Base-by-base conservation (phyloP, 116 monocot genomes). In the Thalassia testudinum region DNA sequence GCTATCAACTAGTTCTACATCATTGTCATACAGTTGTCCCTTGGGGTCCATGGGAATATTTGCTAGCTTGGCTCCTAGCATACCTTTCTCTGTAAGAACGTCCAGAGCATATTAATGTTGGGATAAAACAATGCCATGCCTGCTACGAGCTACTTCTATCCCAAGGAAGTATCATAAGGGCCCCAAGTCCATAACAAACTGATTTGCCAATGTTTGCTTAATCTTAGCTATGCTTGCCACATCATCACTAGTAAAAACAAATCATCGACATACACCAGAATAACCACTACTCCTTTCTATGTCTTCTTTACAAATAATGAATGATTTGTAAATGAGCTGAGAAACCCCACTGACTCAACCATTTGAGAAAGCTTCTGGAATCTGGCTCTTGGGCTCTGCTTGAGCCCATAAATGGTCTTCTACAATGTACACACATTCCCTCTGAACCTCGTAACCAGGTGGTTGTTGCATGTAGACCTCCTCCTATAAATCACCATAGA, bases 401-500 rank as follows among this genome's bases (percentile, higher is more conserved):
- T 56, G n/a, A 56, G 20, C 1, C 37, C 56, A 56, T 56, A 56
- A 37, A 56, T 27, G 19, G 30, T 4, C 20, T 40, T 6, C 30
- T 37, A 15, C 19, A 40, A 22, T 21, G 22, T 20, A 19, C 10
- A 56, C 6, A 56, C 37, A 29, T 37, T 56, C 16, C 37, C 37
- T 37, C 16, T 34, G 21, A 56, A 38, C 8, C 29, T 27, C 21
- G 37, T 10, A 56, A 1, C 37, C 19, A 40, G 38, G 56, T 34
- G 37, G 56, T 20, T 34, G 56, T 22, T 56, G 21, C 37, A 56
- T n/a, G n/a, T n/a, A n/a, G n/a, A n/a, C n/a, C n/a, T n/a, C 21
- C 19, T 56, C 12, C 14, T 12, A 1, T 7, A 56, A 18, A 13
- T 56, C 21, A 4, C 37, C n/a, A 37, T 56, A 56, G n/a, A 56